These are phyloP conservation scores for Hymenoscyphus repandus DNA, from an alignment of 2,329 filamentous ascomycete species.

Conservation along the genomic window DNA sequence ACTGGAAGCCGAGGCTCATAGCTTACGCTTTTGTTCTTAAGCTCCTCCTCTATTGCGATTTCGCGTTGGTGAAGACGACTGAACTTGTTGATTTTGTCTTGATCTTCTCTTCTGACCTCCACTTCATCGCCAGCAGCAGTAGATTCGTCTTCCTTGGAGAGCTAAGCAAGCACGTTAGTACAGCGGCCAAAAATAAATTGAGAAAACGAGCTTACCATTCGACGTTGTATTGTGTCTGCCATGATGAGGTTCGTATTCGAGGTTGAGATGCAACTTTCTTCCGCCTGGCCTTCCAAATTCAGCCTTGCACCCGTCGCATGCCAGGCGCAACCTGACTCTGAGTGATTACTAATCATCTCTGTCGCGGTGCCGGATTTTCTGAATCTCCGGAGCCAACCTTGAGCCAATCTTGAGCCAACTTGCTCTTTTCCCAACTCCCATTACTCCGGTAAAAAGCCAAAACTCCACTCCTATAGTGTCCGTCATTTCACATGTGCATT, in stretches of 20 bases:
- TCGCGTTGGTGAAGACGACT: conserved; percentile 89
- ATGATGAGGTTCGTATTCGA: neutral
- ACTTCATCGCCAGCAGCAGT: conserved; percentile 70
- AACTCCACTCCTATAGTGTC: too few relatives aligned
- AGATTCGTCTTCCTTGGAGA: conserved; percentile 88
- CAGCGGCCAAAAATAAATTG: too few relatives aligned
- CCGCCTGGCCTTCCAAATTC: too few relatives aligned
- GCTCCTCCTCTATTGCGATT: conserved; percentile 69
- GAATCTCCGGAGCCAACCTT: too few relatives aligned
- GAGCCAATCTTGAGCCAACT: too few relatives aligned
- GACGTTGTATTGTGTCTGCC: conserved; percentile 4
- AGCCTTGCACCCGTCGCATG: too few relatives aligned
- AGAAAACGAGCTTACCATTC: conserved; percentile 8
- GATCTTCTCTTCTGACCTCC: conserved; percentile 92
- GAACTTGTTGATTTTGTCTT: conserved; percentile 98
- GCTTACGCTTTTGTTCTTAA: conserved; percentile 72
- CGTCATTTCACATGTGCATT: too few relatives aligned
- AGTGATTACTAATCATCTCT: neutral
- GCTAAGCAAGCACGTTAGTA: conserved; percentile 37
- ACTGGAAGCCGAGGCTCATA: neutral
- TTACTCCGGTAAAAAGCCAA: too few relatives aligned
- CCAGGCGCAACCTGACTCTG: neutral
- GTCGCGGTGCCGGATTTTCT: too few relatives aligned
- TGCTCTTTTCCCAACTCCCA: too few relatives aligned
- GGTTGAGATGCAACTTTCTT: too few relatives aligned